Evolutionary conservation across 768 basidiomycete genomes (phyloP).

Genomic region (Crepidotus variabilis): DNA sequence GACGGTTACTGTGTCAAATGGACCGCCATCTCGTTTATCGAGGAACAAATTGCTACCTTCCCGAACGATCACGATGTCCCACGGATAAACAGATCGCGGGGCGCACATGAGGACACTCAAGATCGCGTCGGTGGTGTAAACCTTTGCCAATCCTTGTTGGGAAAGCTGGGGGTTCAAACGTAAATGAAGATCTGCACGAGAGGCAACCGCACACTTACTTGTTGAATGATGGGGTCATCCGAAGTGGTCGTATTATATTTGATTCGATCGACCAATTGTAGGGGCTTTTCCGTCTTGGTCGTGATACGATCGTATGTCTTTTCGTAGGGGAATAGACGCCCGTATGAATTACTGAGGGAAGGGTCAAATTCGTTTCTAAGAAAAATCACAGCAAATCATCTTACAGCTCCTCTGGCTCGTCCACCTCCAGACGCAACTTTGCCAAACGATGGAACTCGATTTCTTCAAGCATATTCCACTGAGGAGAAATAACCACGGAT

Average conservation of each 20-base stretch:
- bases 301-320: conserved; percentile 94
- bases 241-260: conserved; percentile 98
- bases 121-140: conserved; percentile 95
- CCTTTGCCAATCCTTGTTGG: conserved; percentile 72
- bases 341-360: conserved; percentile 74
- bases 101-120: conserved; percentile 96
- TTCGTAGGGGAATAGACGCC: conserved; percentile 89
- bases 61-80: conserved; percentile 95
- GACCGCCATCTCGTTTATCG: conserved; percentile 96
- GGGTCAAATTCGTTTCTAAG: not conserved
- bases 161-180: conserved; percentile 54
- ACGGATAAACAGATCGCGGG: conserved; percentile 92
- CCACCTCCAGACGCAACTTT: conserved; percentile 92
- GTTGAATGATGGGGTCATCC: conserved; percentile 95
- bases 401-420: conserved; percentile 87
- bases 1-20: conserved; percentile 95
- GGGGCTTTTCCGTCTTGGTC: conserved; percentile 86
- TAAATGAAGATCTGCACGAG: conserved; percentile 2
- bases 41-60: conserved; percentile 93
- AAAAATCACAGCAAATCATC: conserved; percentile 22
- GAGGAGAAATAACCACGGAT: conserved; percentile 86
- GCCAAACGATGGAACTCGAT: conserved; percentile 91
- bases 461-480: conserved; percentile 96
- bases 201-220: conserved; percentile 43
- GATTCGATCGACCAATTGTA: conserved; percentile 91